Base-by-base conservation (phyloP, 106 monocot species). In the Ottelia alismoides region DNA sequence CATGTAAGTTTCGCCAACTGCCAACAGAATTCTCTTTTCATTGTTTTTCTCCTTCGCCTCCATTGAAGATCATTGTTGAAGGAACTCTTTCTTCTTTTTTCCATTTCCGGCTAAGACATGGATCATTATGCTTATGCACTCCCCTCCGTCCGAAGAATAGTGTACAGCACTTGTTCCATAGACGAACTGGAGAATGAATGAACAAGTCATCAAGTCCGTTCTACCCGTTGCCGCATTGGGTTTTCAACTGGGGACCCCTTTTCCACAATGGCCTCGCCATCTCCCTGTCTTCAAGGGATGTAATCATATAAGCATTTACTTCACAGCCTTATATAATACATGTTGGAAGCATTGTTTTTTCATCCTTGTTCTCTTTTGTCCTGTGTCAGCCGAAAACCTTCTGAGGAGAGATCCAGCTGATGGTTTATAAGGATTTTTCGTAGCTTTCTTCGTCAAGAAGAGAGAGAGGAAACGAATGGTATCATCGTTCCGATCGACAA, bases 91-190 rank as follows among this genome's bases (percentile, higher is more conserved):
- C n/a, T n/a, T n/a, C n/a, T n/a, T n/a, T n/a, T n/a, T n/a, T n/a
- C n/a, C n/a, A n/a, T n/a, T n/a, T n/a, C n/a, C n/a, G n/a, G n/a
- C n/a, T n/a, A n/a, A n/a, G n/a, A n/a, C n/a, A n/a, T n/a, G n/a
- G n/a, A n/a, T 47, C 3, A 29, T 26, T 21, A 27, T 16, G 11
- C 52, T 45, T 46, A 49, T 49, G 20, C 75, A 98, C 85, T 98
- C 70, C 82, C 96, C 25, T 61, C 68, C 20, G 96, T 89, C 25
- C 85, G 82, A 58, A 82, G 85, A 56, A 64, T 89, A 2, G 84
- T 82, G n/a, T 98, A 90, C 60, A 98, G 96, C 65, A 98, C 89
- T 20, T 98, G 96, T 56, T 98, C 96, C 10, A 67, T 98, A 30
- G 65, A 85, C 57, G 85, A 77, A 61, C 60, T 59, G 22, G 96